Evolutionary conservation across 2,329 filamentous ascomycete genomes (phyloP), one percentile per base, ranked within the genome.

Genomic region (Claviceps sp.): DNA sequence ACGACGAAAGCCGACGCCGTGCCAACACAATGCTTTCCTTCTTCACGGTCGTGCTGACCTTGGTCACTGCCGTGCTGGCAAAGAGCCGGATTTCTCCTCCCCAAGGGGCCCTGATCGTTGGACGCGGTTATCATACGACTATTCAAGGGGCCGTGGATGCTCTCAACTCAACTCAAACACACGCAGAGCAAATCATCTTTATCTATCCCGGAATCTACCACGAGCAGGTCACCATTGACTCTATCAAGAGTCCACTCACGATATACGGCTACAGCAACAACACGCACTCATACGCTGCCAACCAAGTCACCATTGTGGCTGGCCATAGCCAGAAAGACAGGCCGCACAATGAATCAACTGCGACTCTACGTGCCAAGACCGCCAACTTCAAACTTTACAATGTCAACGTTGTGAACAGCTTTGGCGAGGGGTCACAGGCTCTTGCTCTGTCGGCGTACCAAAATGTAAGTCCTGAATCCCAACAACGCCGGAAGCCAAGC

Each of bases 331-430:
- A 48, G 61, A 56, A 57, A 0, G 58, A 61, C 43, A 63, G 70
- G 52, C 69, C 67, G 45, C 73, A 63, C 57, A 77, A 84, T 55
- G 79, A 83, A 57, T 60, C 65, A 48, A 81, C 70, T 1, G 71
- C 66, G 4, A 73, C 71, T 0, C 62, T 75, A 22, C 62, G 69
- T 7, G 67, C 71, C 18, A 65, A 67, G 57, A 71, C 74, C 0
- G 60, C 64, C 7, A 72, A 76, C 56, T 70, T 82, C 55, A 77
- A 75, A 56, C 64, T 82, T 16, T 84, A 83, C 68, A 84, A 84
- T 58, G 66, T 84, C 62, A 79, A 75, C 51, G 62, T 75, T 5
- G 61, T 65, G 26, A 76, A 76, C 58, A 65, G 63, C 0, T 70
- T 69, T 52, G 72, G 72, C n/a, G 56, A 67, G 52, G 71, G 71